A percentile compares a stretch with the other conserved stretches of the same genome.
These are phyloP conservation scores for Daldinia caldariorum DNA, from an alignment of 495 filamentous ascomycete species.

Conservation along the genomic window DNA sequence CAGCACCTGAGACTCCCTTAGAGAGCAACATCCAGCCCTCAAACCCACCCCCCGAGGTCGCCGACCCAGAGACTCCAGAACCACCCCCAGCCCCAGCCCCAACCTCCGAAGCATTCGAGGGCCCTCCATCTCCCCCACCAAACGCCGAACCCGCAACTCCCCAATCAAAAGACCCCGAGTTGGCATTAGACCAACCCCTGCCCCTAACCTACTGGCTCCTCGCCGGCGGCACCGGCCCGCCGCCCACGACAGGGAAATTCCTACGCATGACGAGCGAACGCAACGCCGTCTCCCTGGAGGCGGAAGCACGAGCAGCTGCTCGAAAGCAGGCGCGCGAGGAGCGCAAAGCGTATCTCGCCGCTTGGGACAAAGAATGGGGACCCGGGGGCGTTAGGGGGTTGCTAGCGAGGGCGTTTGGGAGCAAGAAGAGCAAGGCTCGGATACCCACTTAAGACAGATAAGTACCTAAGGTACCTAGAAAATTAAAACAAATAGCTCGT, in stretches of 20 bases:
- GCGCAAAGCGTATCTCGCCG: conserved; percentile 10
- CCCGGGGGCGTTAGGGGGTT: conserved; percentile 3
- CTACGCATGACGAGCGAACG: conserved; percentile 35
- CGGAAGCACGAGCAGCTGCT: conserved; percentile 1
- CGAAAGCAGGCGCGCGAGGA: conserved; percentile 19
- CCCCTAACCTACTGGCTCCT: conserved; percentile 22
- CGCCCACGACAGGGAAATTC: conserved; percentile 24
- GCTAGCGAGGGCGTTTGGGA: neutral
- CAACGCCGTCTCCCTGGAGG: conserved; percentile 17
- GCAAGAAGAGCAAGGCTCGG: conserved; percentile 1
- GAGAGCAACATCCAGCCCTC: neutral
- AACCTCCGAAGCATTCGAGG: neutral
- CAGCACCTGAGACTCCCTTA: neutral
- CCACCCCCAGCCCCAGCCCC: neutral
- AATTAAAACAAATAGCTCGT: neutral
- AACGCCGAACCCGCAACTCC: neutral
- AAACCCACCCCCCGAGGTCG: neutral
- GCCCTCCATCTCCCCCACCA: neutral
- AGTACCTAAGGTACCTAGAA: neutral
- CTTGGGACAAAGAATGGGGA: conserved; percentile 29
- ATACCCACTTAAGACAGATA: too few relatives aligned
- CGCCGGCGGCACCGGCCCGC: conserved; percentile 29
- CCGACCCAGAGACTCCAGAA: neutral
- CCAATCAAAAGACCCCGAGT: neutral
- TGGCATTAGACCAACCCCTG: conserved; percentile 2